Conservation (phyloP, 2,329 filamentous ascomycete species). For the Scopulariopsis brevicaulis region DNA sequence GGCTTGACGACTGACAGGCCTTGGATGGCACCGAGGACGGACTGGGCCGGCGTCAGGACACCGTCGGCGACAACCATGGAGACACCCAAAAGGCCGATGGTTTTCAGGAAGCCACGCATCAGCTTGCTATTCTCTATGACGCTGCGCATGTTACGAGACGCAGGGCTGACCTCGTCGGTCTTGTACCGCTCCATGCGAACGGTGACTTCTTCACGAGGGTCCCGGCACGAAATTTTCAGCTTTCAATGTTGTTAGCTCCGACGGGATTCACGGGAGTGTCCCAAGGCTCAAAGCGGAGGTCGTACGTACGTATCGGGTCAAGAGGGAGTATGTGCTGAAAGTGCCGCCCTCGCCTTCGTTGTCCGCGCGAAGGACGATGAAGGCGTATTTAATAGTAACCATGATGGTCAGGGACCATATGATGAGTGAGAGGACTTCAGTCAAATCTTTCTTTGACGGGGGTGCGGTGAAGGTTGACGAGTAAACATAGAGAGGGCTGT, state of each 20-base stretch:
- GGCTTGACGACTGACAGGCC: slow-evolving; percentile 47
- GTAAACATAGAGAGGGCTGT: slow-evolving; percentile 56
- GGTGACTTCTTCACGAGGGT: slow-evolving; percentile 42
- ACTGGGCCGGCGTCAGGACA: slow-evolving; percentile 58
- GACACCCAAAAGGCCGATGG: slow-evolving; percentile 53
- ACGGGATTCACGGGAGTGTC: too few relatives aligned
- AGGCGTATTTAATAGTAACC: slow-evolving; percentile 57
- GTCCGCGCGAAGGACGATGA: slow-evolving; percentile 54
- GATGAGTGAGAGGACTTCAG: slow-evolving; percentile 56
- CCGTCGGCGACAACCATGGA: slow-evolving; percentile 58
- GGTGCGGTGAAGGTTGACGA: slow-evolving; percentile 52
- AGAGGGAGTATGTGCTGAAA: slow-evolving; percentile 54
- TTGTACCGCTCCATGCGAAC: slow-evolving; percentile 47
- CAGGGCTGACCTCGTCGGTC: slow-evolving; percentile 41
- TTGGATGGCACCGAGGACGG: slow-evolving; percentile 58
- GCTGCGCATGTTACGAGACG: slow-evolving; percentile 39
- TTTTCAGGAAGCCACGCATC: slow-evolving; percentile 42
- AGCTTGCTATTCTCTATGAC: slow-evolving; percentile 44
- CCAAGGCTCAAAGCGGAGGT: too few relatives aligned
- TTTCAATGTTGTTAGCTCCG: too few relatives aligned
- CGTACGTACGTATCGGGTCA: slow-evolving; percentile 38
- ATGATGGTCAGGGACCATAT: slow-evolving; percentile 60
- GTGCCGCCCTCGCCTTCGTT: slow-evolving; percentile 63
- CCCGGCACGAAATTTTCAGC: slow-evolving; percentile 42
- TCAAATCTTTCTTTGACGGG: slow-evolving; percentile 45